Conservation (phyloP, 1,284 basidiomycete species). For the Moesziomyces parantarcticus region DNA sequence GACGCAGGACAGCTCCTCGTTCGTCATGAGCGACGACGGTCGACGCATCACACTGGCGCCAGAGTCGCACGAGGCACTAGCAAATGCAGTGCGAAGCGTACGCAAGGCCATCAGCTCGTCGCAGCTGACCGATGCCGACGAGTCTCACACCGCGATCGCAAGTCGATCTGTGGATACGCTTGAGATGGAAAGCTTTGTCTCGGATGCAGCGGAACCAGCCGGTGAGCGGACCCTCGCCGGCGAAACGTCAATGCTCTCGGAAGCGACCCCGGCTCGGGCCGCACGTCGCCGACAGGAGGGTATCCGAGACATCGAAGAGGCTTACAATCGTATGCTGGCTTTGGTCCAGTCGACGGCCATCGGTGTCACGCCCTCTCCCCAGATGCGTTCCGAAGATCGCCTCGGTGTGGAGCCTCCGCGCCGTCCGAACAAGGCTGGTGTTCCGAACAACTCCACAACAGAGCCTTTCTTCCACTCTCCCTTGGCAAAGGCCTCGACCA, state of each 20-base stretch:
- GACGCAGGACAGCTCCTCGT: conserved; percentile 26
- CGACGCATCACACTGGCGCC: conserved; percentile 44
- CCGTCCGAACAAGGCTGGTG: conserved; percentile 25
- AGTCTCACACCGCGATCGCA: conserved; percentile 11
- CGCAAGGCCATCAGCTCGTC: conserved; percentile 50
- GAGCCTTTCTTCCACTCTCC: conserved; percentile 33
- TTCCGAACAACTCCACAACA: not conserved
- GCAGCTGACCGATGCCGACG: conserved; percentile 28
- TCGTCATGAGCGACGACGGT: conserved; percentile 33
- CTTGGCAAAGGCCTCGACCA: conserved; percentile 40
- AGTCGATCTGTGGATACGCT: conserved; percentile 27
- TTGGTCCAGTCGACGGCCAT: conserved; percentile 46
- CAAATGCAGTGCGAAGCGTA: conserved; percentile 48
- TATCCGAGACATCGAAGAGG: conserved; percentile 50
- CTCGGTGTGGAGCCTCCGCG: conserved; percentile 32
- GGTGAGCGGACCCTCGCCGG: conserved; percentile 15
- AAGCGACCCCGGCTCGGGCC: conserved; percentile 43
- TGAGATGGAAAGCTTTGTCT: conserved; percentile 25
- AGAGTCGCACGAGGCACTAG: conserved; percentile 47
- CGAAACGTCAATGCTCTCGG: conserved; percentile 31
- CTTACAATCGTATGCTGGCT: conserved; percentile 53
- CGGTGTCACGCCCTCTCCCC: conserved; percentile 49
- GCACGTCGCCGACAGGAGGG: conserved; percentile 44
- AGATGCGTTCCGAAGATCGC: conserved; percentile 28
- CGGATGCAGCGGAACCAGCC: conserved; percentile 20